Base-by-base conservation (phyloP, 1,139 yeast genomes). In the Blastobotrys proliferans region DNA sequence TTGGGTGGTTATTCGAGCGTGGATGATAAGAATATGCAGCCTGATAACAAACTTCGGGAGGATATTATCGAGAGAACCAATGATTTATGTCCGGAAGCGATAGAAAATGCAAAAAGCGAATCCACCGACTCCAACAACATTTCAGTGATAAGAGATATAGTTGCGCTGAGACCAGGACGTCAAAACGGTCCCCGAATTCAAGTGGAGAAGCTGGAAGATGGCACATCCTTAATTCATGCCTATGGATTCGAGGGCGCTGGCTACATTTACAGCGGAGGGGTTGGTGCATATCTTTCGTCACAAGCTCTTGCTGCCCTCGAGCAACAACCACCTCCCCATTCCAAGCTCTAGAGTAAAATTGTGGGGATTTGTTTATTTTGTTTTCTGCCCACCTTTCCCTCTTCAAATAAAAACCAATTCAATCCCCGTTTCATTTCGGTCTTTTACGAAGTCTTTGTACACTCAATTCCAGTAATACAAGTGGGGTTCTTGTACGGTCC, bases 161-260 rank as follows among this genome's bases (percentile, higher is more conserved):
- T 83, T 22, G 94, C 88, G 0, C 78, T 83, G 55, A 70, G 92
- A 52, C 92, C 92, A 0, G 83, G 81, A 0, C 70, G 92, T 58
- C 55, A 62, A 6, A 80, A 78, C 1, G 92, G 92, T 0, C 63
- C 73, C 16, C 64, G 77, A 40, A 58, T 79, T 2, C 74, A 69
- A 27, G n/a, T n/a, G n/a, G n/a, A n/a, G n/a, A n/a, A n/a, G n/a
- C n/a, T n/a, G n/a, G 48, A 62, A n/a, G 76, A 77, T 44, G 46
- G 52, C 14, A 52, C 52, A n/a, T 51, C 56, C 1, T 63, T 81
- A n/a, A 61, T 80, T 13, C 78, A 81, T 54, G 80, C 79, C 35
- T 82, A 82, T 57, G 90, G 90, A 2, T 79, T 81, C 32, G 88
- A 81, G 11, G 87, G 87, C 0, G 69, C 76, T 69, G 88, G 88